Conservation (phyloP, 2,329 filamentous ascomycete genomes). For the Dactylellina haptotyla region DNA sequence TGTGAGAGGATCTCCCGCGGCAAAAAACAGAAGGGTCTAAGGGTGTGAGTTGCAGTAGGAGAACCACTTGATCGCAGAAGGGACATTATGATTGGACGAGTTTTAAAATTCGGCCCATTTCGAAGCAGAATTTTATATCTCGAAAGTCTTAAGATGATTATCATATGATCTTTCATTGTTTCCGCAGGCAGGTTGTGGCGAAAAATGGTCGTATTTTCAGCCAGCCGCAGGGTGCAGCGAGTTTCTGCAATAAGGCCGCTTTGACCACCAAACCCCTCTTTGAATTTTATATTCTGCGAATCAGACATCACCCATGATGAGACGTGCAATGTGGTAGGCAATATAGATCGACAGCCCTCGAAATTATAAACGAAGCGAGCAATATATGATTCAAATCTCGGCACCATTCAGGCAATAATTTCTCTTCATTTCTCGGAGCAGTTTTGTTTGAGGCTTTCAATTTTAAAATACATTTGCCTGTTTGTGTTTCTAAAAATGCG, state of each 20-base stretch:
- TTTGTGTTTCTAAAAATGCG: not conserved
- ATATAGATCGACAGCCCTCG: conserved; percentile 6
- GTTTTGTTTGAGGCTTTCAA: conserved; percentile 21
- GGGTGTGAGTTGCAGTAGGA: no score
- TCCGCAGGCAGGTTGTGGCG: not conserved
- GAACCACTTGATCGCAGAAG: not conserved
- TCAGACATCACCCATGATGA: not conserved
- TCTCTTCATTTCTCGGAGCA: conserved; percentile 19
- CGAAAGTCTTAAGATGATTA: conserved; percentile 18
- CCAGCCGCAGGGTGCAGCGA: not conserved
- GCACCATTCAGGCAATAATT: conserved; percentile 30
- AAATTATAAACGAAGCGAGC: conserved; percentile 6
- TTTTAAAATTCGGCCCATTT: conserved; percentile 38
- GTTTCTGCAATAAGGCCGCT: conserved; percentile 42
- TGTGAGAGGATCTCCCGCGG: no score
- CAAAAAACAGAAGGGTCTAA: no score
- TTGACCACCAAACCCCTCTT: conserved; percentile 40
- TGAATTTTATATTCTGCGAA: conserved; percentile 45
- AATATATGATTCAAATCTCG: not conserved
- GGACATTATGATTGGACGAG: conserved; percentile 16
- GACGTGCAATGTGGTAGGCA: not conserved
- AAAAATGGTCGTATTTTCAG: conserved; percentile 10
- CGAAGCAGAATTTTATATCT: conserved; percentile 39
- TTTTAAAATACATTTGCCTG: conserved; percentile 13
- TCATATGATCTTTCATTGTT: conserved; percentile 30